Percentiles rank a stretch among this genome's conserved stretches.
Conservation (phyloP, 2,329 filamentous ascomycete genomes). For the Clarireedia monteithiana region DNA sequence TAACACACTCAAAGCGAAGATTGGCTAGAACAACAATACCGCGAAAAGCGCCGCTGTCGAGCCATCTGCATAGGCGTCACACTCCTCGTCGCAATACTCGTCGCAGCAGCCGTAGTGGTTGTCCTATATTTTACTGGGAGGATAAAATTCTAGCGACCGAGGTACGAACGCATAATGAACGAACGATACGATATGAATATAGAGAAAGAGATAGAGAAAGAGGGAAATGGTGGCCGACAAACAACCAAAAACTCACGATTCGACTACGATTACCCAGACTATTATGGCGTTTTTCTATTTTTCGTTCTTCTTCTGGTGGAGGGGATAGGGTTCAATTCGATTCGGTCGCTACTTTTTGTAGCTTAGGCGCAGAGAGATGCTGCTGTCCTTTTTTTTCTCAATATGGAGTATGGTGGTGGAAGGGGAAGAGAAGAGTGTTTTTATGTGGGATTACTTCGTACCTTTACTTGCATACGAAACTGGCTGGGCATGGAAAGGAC, state of each 20-base stretch:
- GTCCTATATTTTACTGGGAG: conserved; percentile 23
- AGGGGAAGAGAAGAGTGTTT: too few species aligned
- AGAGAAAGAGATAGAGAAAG: background rate
- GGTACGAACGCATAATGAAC: background rate
- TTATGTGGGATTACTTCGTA: too few species aligned
- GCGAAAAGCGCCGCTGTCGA: conserved; percentile 25
- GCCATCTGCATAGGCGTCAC: conserved; percentile 20
- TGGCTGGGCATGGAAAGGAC: too few species aligned
- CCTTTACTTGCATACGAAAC: too few species aligned
- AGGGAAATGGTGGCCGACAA: background rate
- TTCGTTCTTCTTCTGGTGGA: too few species aligned
- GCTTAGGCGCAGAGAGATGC: too few species aligned
- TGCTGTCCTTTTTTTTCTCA: too few species aligned
- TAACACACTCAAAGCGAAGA: conserved; percentile 19
- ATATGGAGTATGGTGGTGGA: too few species aligned
- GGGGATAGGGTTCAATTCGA: too few species aligned
- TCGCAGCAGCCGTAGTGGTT: conserved; percentile 19
- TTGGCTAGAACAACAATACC: conserved; percentile 28
- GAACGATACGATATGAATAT: background rate
- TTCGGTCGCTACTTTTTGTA: too few species aligned
- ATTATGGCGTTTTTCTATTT: too few species aligned
- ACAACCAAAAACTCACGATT: background rate
- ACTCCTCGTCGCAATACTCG: conserved; percentile 17
- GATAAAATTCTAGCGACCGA: background rate
- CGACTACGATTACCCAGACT: background rate